Evolutionary conservation across 768 basidiomycete genomes (phyloP).

Genomic region (Mrakia hoshinonis): DNA sequence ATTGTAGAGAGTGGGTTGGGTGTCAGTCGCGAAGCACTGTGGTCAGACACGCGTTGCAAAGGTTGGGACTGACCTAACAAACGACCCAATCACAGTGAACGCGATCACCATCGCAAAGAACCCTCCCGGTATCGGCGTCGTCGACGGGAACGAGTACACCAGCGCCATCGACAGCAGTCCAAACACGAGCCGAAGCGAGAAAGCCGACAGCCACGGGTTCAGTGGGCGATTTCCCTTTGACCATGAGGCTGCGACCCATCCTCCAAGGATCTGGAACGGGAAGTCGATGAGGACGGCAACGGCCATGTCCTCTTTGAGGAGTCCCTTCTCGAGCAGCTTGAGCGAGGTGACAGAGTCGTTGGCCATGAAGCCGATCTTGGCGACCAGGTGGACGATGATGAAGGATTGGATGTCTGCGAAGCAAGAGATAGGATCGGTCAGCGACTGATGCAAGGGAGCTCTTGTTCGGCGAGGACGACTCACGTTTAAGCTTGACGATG

Average conservation of each 20-base stretch:
- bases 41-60: conserved; percentile 20
- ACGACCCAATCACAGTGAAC: conserved; percentile 73
- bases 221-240: conserved; percentile 33
- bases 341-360: conserved; percentile 84
- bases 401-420: conserved; percentile 76
- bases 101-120: conserved; percentile 76
- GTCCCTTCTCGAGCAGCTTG: conserved; percentile 94
- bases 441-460: conserved; percentile 6
- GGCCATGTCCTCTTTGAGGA: conserved; percentile 92
- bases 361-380: conserved; percentile 89
- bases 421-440: background rate
- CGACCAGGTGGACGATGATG: conserved; percentile 74
- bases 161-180: conserved; percentile 62
- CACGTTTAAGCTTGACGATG: conserved; percentile 84
- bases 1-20: background rate
- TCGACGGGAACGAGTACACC: conserved; percentile 71
- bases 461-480: conserved; percentile 35
- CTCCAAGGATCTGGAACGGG: conserved; percentile 90
- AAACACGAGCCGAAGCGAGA: conserved; percentile 76
- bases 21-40: conserved; percentile 36
- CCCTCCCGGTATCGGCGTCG: conserved; percentile 37
- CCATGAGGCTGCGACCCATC: conserved; percentile 48
- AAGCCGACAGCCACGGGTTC: conserved; percentile 61
- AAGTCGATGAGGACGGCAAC: conserved; percentile 92
- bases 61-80: conserved; percentile 60